Evolutionary conservation across 257 asterid species (phyloP), one percentile per base, ranked within the genome.

Genomic region (Jacaranda copaia): DNA sequence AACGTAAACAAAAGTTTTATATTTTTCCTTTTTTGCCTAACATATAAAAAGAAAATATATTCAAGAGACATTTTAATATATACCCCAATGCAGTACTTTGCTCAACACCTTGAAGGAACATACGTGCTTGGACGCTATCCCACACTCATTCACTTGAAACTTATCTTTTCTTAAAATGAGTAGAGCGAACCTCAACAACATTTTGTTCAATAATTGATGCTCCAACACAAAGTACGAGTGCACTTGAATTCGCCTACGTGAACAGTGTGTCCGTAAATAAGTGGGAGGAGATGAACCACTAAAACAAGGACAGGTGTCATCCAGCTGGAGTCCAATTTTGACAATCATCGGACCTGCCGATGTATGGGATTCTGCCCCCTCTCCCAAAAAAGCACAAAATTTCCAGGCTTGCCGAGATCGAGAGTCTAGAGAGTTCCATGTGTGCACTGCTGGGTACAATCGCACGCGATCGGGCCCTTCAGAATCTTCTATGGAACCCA

Each of bases 401-500:
- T 42, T 42, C 6, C 72, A 67, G 7, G 52, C 58, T 20, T 5
- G 45, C 7, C 45, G 7, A 0, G 45, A 40, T 40, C 45, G 45
- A 40, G 45, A 8, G 45, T 40, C 58, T 25, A 46, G 4, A 15
- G n/a, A 18, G 48, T 19, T 60, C 70, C 70, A 75, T 69, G 77
- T 69, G 48, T 75, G n/a, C 10, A 2, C 4, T 51, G 11, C 3
- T 5, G 52, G 36, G 70, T 67, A 60, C 67, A 32, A 10, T 52
- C 20, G 61, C 6, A 18, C 36, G 9, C 56, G 15, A 5, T 65
- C 8, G 5, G 75, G 76, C 2, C 80, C 75, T 19, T 68, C 46
- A 48, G 42, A 61, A 62, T 63, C 38, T 49, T 60, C 63, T 12
- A 19, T 48, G 72, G 78, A 40, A 25, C 79, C 79, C 11, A 14